Percentiles rank a stretch among this genome's conserved stretches.
Evolutionary conservation across 352 stramenopile species (phyloP).

Genomic region (Phytophthora crassamura): DNA sequence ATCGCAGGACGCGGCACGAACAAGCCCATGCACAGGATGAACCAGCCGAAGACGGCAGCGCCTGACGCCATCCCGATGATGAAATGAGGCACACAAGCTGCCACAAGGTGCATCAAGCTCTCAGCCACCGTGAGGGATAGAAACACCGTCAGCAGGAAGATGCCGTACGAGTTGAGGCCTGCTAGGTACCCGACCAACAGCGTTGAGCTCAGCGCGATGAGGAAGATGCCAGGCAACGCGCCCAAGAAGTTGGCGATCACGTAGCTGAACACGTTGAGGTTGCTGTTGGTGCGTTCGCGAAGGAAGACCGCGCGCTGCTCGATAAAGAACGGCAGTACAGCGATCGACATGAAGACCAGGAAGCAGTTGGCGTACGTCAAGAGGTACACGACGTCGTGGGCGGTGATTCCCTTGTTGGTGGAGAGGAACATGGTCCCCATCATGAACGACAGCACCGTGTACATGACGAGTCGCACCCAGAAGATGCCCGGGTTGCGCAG

Average conservation of each 20-base stretch:
- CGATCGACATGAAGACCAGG: constrained; percentile 92
- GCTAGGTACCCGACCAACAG: constrained; percentile 54
- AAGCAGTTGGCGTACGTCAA: constrained; percentile 91
- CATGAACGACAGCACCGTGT: constrained; percentile 72
- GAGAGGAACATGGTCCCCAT: constrained; percentile 77
- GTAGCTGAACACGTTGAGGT: constrained; percentile 80
- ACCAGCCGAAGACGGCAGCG: constrained; percentile 80
- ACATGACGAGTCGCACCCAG: constrained; percentile 82
- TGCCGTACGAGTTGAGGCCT: constrained; percentile 58
- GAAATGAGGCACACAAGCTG: constrained; percentile 74
- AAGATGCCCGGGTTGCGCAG: constrained; percentile 73
- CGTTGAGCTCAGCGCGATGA: constrained; percentile 64
- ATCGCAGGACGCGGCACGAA: constrained; percentile 68
- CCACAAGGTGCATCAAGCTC: constrained; percentile 80
- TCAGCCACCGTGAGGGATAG: constrained; percentile 78
- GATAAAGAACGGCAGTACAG: constrained; percentile 86
- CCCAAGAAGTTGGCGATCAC: constrained; percentile 73
- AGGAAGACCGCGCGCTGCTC: constrained; percentile 86
- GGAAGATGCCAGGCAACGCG: constrained; percentile 64
- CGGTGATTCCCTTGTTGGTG: constrained; percentile 28
- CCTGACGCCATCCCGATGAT: constrained; percentile 87
- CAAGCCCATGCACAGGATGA: constrained; percentile 84
- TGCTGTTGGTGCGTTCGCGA: constrained; percentile 61
- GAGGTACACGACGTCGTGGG: constrained; percentile 55
- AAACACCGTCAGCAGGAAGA: constrained; percentile 72